Evolutionary conservation across 2,329 filamentous ascomycete genomes (phyloP).

Genomic region (Lasiodiplodia citricola): DNA sequence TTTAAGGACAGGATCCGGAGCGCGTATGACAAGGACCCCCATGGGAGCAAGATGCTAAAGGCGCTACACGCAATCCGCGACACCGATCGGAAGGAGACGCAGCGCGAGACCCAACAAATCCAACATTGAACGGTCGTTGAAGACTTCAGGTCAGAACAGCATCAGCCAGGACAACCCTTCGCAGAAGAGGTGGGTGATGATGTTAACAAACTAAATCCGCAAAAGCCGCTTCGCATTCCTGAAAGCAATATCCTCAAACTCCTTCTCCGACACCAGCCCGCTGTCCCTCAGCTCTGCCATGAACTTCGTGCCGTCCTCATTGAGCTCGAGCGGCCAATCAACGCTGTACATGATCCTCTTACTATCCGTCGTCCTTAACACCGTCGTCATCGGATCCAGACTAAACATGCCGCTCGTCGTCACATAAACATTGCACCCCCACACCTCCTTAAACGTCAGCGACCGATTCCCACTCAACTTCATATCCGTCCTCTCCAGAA

Average conservation of each 20-base stretch:
- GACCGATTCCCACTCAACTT: constrained; percentile 29
- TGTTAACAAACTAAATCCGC: neutral
- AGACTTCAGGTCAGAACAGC: no score
- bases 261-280: constrained; percentile 55
- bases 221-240: constrained; percentile 53
- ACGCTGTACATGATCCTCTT: constrained; percentile 62
- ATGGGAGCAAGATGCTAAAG: no score
- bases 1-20: no score
- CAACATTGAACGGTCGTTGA: no score
- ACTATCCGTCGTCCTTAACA: constrained; percentile 52
- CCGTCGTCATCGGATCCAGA: constrained; percentile 52
- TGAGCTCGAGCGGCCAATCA: constrained; percentile 62
- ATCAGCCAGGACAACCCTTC: no score
- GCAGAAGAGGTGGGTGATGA: no score
- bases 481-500: constrained; percentile 54
- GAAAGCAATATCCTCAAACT: constrained; percentile 56
- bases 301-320: constrained; percentile 54
- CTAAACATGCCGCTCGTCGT: constrained; percentile 62
- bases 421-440: constrained; percentile 62
- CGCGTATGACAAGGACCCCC: no score
- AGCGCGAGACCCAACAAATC: no score
- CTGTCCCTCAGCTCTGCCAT: constrained; percentile 56
- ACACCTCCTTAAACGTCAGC: constrained; percentile 55
- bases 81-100: neutral
- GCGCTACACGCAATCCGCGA: no score